Evolutionary conservation across 169 alveolate genomes (phyloP), one percentile per base, ranked within the genome.

Genomic region (Theileria luwenshuni): DNA sequence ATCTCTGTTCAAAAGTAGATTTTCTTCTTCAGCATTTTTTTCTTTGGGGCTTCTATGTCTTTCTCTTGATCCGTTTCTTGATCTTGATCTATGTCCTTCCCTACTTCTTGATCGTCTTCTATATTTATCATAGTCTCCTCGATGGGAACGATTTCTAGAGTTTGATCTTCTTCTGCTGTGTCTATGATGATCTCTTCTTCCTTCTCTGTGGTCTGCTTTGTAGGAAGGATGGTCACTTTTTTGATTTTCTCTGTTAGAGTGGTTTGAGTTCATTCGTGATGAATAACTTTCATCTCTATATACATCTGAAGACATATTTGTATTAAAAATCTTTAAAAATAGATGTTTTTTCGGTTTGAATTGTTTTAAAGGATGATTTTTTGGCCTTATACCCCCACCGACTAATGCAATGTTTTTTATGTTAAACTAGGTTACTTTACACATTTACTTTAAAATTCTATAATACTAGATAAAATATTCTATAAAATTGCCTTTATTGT

Each of bases 1-100:
- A 56, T 86, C 86, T 1, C 71, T 80, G 75, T 88, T 88, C 25
- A 88, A 51, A 38, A 74, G 48, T 49, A 69, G 28, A 38, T 19
- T 71, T 32, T 75, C 71, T 59, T 80, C 79, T 38, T 32, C 63
- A 32, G 65, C 71, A 41, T 38, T 74, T 51, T 35, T 51, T 0
- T 56, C 65, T 6, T 21, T 6, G 48, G 42, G 38, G 45, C 51
- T 70, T 23, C 74, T 76, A n/a, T 25, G 62, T 28, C 75, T 43
- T 60, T 42, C 21, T 69, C 90, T 49, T 58, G 21, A 3, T 49
- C 87, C 74, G n/a, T n/a, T n/a, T n/a, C n/a, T n/a, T 19, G 35
- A 28, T 41, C 90, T 76, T 27, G 48, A 17, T 17, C 76, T 54
- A 42, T 52, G 21, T 23, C 43, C 6, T n/a, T 79, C 71, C 73